Conservation (phyloP, 2,329 filamentous ascomycete genomes). For the Aspergillus aculeatinus region DNA sequence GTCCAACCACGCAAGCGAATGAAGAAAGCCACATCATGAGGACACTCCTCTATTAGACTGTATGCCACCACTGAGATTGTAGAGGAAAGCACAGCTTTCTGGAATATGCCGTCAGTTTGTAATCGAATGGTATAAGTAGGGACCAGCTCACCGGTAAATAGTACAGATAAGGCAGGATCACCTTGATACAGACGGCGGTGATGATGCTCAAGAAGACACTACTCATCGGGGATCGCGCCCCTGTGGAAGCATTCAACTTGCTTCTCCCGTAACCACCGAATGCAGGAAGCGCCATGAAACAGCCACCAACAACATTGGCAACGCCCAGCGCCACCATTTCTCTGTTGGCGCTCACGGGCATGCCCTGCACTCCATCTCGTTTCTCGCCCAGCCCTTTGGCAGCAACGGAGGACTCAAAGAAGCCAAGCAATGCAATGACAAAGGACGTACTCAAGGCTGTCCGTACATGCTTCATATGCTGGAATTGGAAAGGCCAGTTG, state of each 20-base stretch:
- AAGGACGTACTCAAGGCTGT: constrained; percentile 89
- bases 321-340: constrained; percentile 89
- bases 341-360: constrained; percentile 83
- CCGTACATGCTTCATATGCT: constrained; percentile 77
- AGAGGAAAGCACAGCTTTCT: constrained; percentile 90
- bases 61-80: constrained; percentile 96
- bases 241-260: constrained; percentile 91
- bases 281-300: constrained; percentile 87
- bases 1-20: constrained; percentile 78
- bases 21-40: constrained; percentile 90
- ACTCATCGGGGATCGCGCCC: constrained; percentile 89
- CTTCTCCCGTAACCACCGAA: constrained; percentile 96
- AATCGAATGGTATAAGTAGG: not conserved
- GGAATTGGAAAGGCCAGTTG: constrained; percentile 77
- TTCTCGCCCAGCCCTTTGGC: constrained; percentile 79
- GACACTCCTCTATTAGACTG: constrained; percentile 91
- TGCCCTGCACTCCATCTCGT: constrained; percentile 68
- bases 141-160: constrained; percentile 76
- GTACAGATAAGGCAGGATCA: constrained; percentile 87
- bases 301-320: constrained; percentile 85
- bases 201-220: constrained; percentile 83
- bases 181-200: constrained; percentile 75
- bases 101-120: constrained; percentile 8
- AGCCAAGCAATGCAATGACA: constrained; percentile 90
- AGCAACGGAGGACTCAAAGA: constrained; percentile 95